Base-by-base conservation (phyloP, 2,329 filamentous ascomycete genomes). In the Fusarium austroafricanum region DNA sequence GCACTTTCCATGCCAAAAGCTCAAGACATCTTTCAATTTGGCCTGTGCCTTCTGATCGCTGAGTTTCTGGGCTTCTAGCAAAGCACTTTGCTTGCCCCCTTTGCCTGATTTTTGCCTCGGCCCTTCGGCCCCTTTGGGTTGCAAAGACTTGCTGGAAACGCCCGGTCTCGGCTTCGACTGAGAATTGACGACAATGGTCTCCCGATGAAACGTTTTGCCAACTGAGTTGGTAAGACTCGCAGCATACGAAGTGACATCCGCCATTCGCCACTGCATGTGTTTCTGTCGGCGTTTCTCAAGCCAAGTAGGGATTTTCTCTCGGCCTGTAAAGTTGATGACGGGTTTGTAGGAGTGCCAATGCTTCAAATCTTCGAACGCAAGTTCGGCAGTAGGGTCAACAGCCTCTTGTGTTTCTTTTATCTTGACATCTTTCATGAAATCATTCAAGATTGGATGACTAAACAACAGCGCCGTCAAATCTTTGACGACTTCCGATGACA, bases 171-270 rank as follows among this genome's bases (percentile, higher is more conserved):
- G 20, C 18, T 50, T 52, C 4, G 35, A 5, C 4, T 23, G 20
- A 6, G 42, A 10, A 12, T 51, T 29, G 29, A 86, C 83, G 2
- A 90, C 84, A 47, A 93, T 86, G 6, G 82, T 86, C 73, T 92
- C 89, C 0, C 89, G 89, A 23, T 90, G 83, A 7, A 92, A 82
- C 4, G 80, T 80, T 66, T 88, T 91, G 5, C 89, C 90, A 3
- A 83, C 81, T 1, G 87, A 82, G 57, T 89, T 90, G 0, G 89
- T 91, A 45, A 93, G 80, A 76, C 89, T 92, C 14, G 88, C 89
- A 3, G 91, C 89, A 74, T 93, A 94, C 2, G 83, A 81, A 28
- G 84, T 83, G 77, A 91, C 91, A 60, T 92, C 89, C 2, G 85
- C 84, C 86, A 92, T 90, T 72, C 87, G 89, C 20, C 35, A 38